phyloP scores from a whole-genome alignment of 768 basidiomycete genomes.

The Suillus brevipes region DNA sequence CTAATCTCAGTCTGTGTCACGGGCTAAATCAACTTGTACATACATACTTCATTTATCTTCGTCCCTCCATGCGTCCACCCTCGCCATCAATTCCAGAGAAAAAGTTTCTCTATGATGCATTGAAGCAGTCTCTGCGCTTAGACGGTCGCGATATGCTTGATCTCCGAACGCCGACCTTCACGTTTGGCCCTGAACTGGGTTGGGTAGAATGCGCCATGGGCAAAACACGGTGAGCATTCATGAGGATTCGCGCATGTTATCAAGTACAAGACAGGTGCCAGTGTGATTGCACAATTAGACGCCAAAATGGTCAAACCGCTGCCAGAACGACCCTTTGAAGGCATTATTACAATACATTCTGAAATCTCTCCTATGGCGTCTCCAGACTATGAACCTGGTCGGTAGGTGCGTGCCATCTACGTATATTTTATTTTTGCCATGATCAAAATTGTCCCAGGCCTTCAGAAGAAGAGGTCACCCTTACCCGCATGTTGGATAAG shows the following conservation, averaged over 20 bases:
- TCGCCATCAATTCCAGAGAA: constrained; percentile 90
- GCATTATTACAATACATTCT: constrained; percentile 82
- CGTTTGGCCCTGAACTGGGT: constrained; percentile 83
- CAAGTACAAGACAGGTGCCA: constrained; percentile 28
- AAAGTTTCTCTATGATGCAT: constrained; percentile 74
- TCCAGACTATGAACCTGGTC: constrained; percentile 85
- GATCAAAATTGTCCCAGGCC: constrained; percentile 45
- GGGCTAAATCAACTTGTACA: neutral
- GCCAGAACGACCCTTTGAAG: constrained; percentile 90
- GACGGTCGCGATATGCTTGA: constrained; percentile 79
- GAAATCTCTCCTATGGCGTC: constrained; percentile 99
- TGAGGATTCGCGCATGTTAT: neutral
- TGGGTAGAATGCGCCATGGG: constrained; percentile 87
- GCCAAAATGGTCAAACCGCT: constrained; percentile 90
- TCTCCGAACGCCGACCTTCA: constrained; percentile 61
- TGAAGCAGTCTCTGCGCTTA: constrained; percentile 78
- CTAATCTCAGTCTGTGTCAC: neutral
- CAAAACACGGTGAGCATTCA: constrained; percentile 68
- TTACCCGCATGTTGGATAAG: constrained; percentile 93
- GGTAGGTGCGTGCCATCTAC: constrained; percentile 65
- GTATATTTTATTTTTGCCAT: constrained; percentile 17
- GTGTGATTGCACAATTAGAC: constrained; percentile 85
- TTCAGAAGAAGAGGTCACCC: constrained; percentile 88
- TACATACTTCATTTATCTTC: neutral
- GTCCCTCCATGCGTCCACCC: constrained; percentile 57